Percentiles rank a stretch among this genome's conserved stretches.
Conservation (phyloP, 345 rosid species). For the Citrus trifoliata region DNA sequence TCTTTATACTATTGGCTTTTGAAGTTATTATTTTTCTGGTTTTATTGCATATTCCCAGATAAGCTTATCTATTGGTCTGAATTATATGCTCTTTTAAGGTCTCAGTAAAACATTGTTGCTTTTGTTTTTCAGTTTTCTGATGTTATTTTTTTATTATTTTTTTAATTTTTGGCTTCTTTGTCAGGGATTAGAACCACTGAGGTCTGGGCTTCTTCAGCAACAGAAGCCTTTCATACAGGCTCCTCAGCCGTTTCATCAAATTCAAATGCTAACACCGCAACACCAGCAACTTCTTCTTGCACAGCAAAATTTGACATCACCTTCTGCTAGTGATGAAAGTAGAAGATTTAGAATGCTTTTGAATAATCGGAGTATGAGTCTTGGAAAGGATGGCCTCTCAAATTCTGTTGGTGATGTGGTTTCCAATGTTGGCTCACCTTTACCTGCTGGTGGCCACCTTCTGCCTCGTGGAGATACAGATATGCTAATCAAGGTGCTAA, state of each 20-base stretch:
- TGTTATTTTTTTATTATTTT: too few relatives aligned
- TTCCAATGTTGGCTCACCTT: slow-evolving; percentile 65
- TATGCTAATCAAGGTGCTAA: slow-evolving; percentile 55
- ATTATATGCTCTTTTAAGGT: not conserved
- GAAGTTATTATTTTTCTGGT: not conserved
- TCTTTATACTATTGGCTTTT: not conserved
- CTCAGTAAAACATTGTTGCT: not conserved
- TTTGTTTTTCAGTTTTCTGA: not conserved
- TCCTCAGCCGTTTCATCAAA: slow-evolving; percentile 83
- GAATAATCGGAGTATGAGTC: slow-evolving; percentile 53
- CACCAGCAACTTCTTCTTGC: slow-evolving; percentile 95
- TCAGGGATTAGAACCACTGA: slow-evolving; percentile 74
- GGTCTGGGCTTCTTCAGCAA: slow-evolving; percentile 72
- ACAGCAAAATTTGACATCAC: slow-evolving; percentile 79
- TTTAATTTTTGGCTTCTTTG: slow-evolving; percentile 5
- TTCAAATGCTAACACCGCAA: slow-evolving; percentile 88
- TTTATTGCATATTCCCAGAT: not conserved
- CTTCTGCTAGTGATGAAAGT: slow-evolving; percentile 69
- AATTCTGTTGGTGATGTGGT: slow-evolving; percentile 70
- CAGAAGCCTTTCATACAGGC: slow-evolving; percentile 89
- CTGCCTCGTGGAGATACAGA: slow-evolving; percentile 66
- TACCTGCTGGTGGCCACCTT: slow-evolving; percentile 57
- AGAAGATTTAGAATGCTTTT: slow-evolving; percentile 77
- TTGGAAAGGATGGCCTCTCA: slow-evolving; percentile 73
- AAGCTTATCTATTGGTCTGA: not conserved